A percentile compares a stretch with the other conserved stretches of the same genome.
Conservation (phyloP, 352 stramenopile species). For the Blastocystis sp. region DNA sequence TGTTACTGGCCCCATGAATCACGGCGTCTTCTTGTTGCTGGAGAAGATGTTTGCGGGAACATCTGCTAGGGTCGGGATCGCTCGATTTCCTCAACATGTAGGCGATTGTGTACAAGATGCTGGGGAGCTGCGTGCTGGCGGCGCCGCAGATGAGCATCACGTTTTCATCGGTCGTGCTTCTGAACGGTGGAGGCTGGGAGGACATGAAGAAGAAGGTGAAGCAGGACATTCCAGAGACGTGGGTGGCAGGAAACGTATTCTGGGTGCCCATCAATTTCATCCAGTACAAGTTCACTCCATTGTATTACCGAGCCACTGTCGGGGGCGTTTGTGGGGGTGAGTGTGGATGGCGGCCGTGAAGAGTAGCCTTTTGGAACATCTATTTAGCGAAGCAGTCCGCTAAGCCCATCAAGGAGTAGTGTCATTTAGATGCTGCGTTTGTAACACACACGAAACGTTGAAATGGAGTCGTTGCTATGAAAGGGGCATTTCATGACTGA, state of each 20-base stretch:
- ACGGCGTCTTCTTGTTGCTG: slow-evolving; percentile 52
- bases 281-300: slow-evolving; percentile 59
- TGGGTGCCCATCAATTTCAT: slow-evolving; percentile 65
- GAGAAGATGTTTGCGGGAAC: slow-evolving; percentile 63
- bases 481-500: background rate
- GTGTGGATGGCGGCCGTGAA: background rate
- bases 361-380: slow-evolving; percentile 66
- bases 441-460: background rate
- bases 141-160: slow-evolving; percentile 66
- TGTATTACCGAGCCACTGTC: slow-evolving; percentile 61
- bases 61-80: slow-evolving; percentile 25
- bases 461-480: background rate
- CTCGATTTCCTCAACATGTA: background rate
- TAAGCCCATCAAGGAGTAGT: slow-evolving; percentile 47
- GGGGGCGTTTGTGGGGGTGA: slow-evolving; percentile 52
- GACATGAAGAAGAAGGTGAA: slow-evolving; percentile 65
- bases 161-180: slow-evolving; percentile 52
- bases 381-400: slow-evolving; percentile 54
- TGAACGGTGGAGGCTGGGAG: slow-evolving; percentile 17
- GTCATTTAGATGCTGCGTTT: background rate
- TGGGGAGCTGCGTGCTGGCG: slow-evolving; percentile 53
- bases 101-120: slow-evolving; percentile 54
- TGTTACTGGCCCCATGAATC: slow-evolving; percentile 60
- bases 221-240: slow-evolving; percentile 62
- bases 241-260: slow-evolving; percentile 56